Evolutionary conservation across 371 early-diverging fungal species (phyloP).

Genomic region (Rhizopus microsporus): DNA sequence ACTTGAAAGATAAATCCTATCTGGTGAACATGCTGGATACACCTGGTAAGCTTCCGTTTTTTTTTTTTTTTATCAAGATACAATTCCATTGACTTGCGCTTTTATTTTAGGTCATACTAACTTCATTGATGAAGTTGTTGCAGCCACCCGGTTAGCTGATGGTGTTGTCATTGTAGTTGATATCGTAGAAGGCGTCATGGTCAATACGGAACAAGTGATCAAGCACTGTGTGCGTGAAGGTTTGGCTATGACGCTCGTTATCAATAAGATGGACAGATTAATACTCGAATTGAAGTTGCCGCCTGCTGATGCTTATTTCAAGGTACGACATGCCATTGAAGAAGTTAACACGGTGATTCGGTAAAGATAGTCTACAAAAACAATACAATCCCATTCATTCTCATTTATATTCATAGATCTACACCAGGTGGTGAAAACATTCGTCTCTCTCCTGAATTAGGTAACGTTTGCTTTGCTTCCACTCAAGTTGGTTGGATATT

Average conservation of each 20-base stretch:
- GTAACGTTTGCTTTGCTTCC: conserved; percentile 97
- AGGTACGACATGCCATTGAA: conserved; percentile 92
- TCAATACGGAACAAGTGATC: conserved; percentile 89
- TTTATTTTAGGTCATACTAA: conserved; percentile 79
- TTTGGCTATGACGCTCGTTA: conserved; percentile 80
- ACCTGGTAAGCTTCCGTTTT: conserved; percentile 66
- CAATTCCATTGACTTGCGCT: neutral
- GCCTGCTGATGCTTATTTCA: conserved; percentile 95
- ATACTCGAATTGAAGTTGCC: conserved; percentile 95
- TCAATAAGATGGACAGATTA: conserved; percentile 97
- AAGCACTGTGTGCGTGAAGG: conserved; percentile 80
- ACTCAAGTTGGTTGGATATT: conserved; percentile 95
- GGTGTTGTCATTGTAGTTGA: conserved; percentile 96
- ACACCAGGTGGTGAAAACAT: conserved; percentile 55
- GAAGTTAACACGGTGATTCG: conserved; percentile 89
- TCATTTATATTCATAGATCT: conserved; percentile 23
- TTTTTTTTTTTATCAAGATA: too few relatives aligned
- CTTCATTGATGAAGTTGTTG: conserved; percentile 92
- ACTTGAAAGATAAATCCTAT: conserved; percentile 85
- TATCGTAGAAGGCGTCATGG: conserved; percentile 96
- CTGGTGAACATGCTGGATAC: conserved; percentile 92
- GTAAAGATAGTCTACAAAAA: conserved; percentile 23
- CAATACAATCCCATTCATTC: neutral
- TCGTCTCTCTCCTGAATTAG: conserved; percentile 90
- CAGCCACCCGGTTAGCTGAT: conserved; percentile 86